phyloP scores from a whole-genome alignment of 371 early-diverging fungal genomes.

The Mucor lusitanicus region DNA sequence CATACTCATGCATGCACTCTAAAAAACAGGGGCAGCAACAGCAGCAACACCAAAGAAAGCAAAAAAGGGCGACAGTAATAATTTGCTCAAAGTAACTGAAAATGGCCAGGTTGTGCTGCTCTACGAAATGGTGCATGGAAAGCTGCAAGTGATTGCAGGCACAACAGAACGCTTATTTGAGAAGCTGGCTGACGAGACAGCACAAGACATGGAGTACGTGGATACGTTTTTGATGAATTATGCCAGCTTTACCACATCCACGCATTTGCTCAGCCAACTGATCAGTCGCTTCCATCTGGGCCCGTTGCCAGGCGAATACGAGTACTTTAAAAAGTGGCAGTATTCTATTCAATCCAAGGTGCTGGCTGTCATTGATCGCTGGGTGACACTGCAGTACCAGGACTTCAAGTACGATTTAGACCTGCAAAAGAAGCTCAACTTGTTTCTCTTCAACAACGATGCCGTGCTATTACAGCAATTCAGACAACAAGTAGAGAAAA shows the following conservation, averaged over 20 bases:
- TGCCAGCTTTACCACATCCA: constrained; percentile 55
- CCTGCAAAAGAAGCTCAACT: constrained; percentile 22
- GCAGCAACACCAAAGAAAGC: constrained; percentile 2
- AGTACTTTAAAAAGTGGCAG: constrained; percentile 58
- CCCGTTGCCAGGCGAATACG: constrained; percentile 45
- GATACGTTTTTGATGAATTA: constrained; percentile 61
- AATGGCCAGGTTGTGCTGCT: constrained; percentile 47
- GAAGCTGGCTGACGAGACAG: constrained; percentile 60
- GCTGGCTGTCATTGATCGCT: constrained; percentile 59
- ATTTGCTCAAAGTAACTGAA: constrained; percentile 40
- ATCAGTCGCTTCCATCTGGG: constrained; percentile 55
- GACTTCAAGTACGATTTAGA: constrained; percentile 52
- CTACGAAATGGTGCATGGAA: constrained; percentile 51
- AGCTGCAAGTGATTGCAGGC: constrained; percentile 61
- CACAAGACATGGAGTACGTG: constrained; percentile 66
- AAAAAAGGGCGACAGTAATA: constrained; percentile 4
- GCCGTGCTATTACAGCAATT: not conserved
- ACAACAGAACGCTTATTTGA: constrained; percentile 54
- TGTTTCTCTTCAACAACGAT: constrained; percentile 11
- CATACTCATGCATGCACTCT: not conserved
- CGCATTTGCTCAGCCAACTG: constrained; percentile 53
- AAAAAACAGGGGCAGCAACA: not conserved
- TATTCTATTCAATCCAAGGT: constrained; percentile 61
- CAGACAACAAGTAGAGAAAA: constrained; percentile 6
- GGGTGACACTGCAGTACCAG: constrained; percentile 62